phyloP scores from a whole-genome alignment of 768 basidiomycete genomes.

The Podaxis sp. region DNA sequence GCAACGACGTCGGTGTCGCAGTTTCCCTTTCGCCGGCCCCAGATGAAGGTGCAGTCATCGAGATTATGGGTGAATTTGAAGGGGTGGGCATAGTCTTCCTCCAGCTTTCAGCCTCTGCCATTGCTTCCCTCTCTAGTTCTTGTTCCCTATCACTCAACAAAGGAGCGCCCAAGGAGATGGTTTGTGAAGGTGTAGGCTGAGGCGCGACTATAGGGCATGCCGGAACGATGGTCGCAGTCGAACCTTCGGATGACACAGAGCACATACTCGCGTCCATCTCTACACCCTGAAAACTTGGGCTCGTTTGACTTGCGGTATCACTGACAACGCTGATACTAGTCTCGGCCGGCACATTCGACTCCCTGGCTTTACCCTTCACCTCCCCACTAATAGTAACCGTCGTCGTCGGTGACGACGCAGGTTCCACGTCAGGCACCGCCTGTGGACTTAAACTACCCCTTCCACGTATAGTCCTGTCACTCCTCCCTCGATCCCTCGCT shows the following conservation, averaged over 20 bases:
- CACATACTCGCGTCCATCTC: slow-evolving; percentile 19
- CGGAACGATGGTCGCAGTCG: slow-evolving; percentile 11
- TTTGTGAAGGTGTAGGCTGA: slow-evolving; percentile 23
- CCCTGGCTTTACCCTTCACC: slow-evolving; percentile 5
- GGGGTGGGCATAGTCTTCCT: slow-evolving; percentile 50
- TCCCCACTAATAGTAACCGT: not conserved
- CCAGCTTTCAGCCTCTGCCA: slow-evolving; percentile 26
- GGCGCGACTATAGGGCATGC: slow-evolving; percentile 19
- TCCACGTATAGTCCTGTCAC: not conserved
- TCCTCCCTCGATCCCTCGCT: slow-evolving; percentile 1
- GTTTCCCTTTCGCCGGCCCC: slow-evolving; percentile 13
- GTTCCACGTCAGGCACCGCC: not conserved
- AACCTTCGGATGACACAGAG: slow-evolving; percentile 12
- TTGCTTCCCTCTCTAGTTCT: slow-evolving; percentile 13
- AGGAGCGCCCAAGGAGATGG: slow-evolving; percentile 23
- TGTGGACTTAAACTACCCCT: slow-evolving; percentile 4
- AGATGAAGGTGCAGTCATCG: slow-evolving; percentile 26
- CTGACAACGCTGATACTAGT: slow-evolving; percentile 4
- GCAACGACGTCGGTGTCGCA: slow-evolving; percentile 10
- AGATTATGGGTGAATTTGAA: slow-evolving; percentile 51
- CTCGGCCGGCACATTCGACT: not conserved
- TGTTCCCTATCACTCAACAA: slow-evolving; percentile 13
- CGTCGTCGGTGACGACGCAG: not conserved
- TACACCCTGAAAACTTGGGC: not conserved
- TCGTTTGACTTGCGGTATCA: slow-evolving; percentile 2